A percentile compares a stretch with the other conserved stretches of the same genome.
Evolutionary conservation across 1,139 yeast genomes (phyloP).

Genomic region (Blastobotrys indianensis): DNA sequence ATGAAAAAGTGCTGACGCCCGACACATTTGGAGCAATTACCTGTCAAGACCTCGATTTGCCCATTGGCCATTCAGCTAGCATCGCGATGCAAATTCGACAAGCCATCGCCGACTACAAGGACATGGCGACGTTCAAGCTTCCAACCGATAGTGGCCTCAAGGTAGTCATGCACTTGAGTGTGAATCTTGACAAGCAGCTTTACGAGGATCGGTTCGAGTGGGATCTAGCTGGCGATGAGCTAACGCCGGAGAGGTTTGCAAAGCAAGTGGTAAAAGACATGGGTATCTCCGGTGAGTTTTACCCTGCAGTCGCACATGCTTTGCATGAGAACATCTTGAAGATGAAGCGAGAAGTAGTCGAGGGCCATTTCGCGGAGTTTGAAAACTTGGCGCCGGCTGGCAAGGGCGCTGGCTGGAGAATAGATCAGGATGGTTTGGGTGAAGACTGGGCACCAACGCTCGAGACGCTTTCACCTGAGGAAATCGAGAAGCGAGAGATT

Average conservation of each 20-base stretch:
- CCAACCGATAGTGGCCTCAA: slow-evolving; percentile 63
- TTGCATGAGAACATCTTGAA: slow-evolving; percentile 73
- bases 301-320: slow-evolving; percentile 85
- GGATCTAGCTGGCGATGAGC: slow-evolving; percentile 60
- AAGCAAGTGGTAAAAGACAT: slow-evolving; percentile 74
- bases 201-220: slow-evolving; percentile 94
- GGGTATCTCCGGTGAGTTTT: slow-evolving; percentile 79
- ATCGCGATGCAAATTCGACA: slow-evolving; percentile 67
- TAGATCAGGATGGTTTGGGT: slow-evolving; percentile 55
- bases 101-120: slow-evolving; percentile 72
- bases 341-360: slow-evolving; percentile 71
- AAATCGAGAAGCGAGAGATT: slow-evolving; percentile 89
- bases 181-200: slow-evolving; percentile 74
- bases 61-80: slow-evolving; percentile 52
- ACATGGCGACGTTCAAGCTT: slow-evolving; percentile 56
- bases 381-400: slow-evolving; percentile 52
- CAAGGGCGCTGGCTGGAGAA: slow-evolving; percentile 57
- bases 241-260: slow-evolving; percentile 84
- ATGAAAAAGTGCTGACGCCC: slow-evolving; percentile 71
- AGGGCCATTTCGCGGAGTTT: slow-evolving; percentile 61
- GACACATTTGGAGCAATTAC: slow-evolving; percentile 75
- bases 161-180: slow-evolving; percentile 74
- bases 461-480: slow-evolving; percentile 83
- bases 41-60: slow-evolving; percentile 78
- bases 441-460: slow-evolving; percentile 88